Base-by-base conservation (phyloP, 2,329 filamentous ascomycete species). In the Sarocladium strictum region DNA sequence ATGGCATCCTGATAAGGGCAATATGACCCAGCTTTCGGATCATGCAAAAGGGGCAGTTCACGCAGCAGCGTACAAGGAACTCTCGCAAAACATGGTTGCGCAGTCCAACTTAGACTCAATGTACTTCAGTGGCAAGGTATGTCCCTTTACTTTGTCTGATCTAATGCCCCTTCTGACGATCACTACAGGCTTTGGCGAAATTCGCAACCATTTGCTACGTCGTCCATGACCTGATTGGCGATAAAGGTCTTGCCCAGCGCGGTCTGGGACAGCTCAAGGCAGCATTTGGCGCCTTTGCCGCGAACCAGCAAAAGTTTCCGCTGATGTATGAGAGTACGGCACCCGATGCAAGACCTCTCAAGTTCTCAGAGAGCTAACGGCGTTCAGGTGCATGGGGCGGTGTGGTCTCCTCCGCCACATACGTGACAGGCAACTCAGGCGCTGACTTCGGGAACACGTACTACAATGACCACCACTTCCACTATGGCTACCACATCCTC, bases 401-500 rank as follows among this genome's bases (percentile, higher is more conserved):
- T 1, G 73, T 91, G 6, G 88, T 94, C 10, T 94, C 89, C 4
- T 83, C 83, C 6, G 88, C 86, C 10, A 83, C 84, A 3, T 96
- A 92, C 65, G 66, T 65, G 15, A 88, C 84, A 1, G 84, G 83
- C 1, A 81, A 95, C 59, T 68, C 80, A 4, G 84, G 85, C 2
- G 79, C 77, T 0, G 94, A 97, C 66, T 97, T 96, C 71, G 94
- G 94, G 59, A 97, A 97, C 68, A 89, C 86, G 1, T 87, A 83
- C 64, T 93, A 92, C 74, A 93, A 87, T 62, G 50, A 53, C 33
- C 84, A 87, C 61, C 84, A 87, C 65, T 87, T 87, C 62, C 86
- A 89, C 64, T 92, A 89, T 64, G 90, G 90, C 29, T 97, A 97
- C 66, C 94, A 95, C 69, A 86, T 97, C 58, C 88, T 95, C 55